Evolutionary conservation across 805 yeast genomes (phyloP).

Genomic region (Yamadazyma paraphyllophila): DNA sequence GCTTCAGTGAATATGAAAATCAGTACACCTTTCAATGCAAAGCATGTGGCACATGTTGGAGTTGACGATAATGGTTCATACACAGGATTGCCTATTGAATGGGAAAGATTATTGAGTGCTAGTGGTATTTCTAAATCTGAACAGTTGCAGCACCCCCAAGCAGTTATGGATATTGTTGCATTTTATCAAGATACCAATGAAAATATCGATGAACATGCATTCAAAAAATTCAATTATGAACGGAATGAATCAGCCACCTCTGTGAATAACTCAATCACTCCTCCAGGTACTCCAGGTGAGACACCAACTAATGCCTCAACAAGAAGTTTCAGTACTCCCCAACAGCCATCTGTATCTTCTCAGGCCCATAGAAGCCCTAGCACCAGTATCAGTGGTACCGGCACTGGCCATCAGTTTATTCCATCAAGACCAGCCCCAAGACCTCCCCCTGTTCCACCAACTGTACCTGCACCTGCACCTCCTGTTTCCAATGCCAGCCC

Average conservation of each 20-base stretch:
- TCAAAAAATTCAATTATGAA: constrained; percentile 39
- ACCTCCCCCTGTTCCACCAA: constrained; percentile 37
- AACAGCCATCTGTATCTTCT: constrained; percentile 1
- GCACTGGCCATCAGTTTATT: constrained; percentile 43
- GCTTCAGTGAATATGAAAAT: constrained; percentile 51
- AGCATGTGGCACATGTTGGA: constrained; percentile 92
- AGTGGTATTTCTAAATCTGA: constrained; percentile 88
- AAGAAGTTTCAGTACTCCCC: constrained; percentile 4
- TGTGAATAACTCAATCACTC: constrained; percentile 27
- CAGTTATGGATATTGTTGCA: constrained; percentile 86
- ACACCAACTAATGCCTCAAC: constrained; percentile 5
- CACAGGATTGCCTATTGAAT: constrained; percentile 89
- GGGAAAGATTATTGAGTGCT: constrained; percentile 80
- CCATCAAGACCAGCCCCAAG: constrained; percentile 71
- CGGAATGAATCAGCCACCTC: constrained; percentile 22
- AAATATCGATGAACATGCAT: constrained; percentile 42
- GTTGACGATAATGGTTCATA: constrained; percentile 84
- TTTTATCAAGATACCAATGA: constrained; percentile 66
- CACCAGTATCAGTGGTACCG: constrained; percentile 1
- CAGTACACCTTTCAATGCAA: constrained; percentile 88
- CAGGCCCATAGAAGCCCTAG: constrained; percentile 2
- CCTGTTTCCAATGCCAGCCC: constrained; percentile 13
- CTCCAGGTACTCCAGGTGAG: constrained; percentile 25
- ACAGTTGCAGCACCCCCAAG: constrained; percentile 89
- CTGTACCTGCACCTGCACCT: constrained; percentile 4